phyloP scores from a whole-genome alignment of 1,139 yeast species.

The Pneumocystis wakefieldiae region DNA sequence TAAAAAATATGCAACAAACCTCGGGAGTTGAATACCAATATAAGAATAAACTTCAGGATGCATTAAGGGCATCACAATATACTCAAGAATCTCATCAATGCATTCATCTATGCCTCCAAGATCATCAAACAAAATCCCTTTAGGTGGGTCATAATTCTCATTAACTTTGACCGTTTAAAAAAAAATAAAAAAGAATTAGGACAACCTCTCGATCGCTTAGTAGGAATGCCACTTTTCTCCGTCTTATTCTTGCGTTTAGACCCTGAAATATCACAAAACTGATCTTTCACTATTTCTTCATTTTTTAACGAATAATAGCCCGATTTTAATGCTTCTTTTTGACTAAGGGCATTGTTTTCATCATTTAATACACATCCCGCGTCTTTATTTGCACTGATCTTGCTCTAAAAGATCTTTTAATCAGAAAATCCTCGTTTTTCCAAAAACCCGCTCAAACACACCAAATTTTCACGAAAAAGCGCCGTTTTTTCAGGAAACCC shows the following conservation, averaged over 20 bases:
- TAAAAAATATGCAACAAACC: conserved; percentile 5
- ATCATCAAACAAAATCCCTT: conserved; percentile 42
- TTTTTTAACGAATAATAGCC: conserved; percentile 16
- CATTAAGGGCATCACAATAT: conserved; percentile 76
- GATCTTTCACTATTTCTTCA: conserved; percentile 3
- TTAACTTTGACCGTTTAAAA: conserved; percentile 24
- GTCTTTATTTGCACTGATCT: conserved; percentile 58
- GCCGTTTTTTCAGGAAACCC: conserved; percentile 13
- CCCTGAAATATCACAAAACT: conserved; percentile 16
- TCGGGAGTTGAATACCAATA: conserved; percentile 92
- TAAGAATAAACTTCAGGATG: conserved; percentile 83
- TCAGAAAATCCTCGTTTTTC: neutral
- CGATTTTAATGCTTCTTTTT: conserved; percentile 18
- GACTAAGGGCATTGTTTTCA: conserved; percentile 8
- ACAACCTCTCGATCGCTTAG: neutral
- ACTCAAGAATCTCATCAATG: conserved; percentile 70
- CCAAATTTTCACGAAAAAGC: conserved; percentile 2
- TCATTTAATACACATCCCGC: conserved; percentile 57
- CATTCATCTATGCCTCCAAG: conserved; percentile 84
- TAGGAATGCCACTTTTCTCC: neutral
- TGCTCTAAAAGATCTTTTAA: conserved; percentile 6
- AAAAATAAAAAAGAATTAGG: neutral
- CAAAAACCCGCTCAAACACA: neutral
- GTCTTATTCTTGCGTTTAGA: conserved; percentile 12
- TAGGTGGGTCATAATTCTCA: conserved; percentile 52